Conservation (phyloP, 2,329 filamentous ascomycete species). For the Beauveria sp. region DNA sequence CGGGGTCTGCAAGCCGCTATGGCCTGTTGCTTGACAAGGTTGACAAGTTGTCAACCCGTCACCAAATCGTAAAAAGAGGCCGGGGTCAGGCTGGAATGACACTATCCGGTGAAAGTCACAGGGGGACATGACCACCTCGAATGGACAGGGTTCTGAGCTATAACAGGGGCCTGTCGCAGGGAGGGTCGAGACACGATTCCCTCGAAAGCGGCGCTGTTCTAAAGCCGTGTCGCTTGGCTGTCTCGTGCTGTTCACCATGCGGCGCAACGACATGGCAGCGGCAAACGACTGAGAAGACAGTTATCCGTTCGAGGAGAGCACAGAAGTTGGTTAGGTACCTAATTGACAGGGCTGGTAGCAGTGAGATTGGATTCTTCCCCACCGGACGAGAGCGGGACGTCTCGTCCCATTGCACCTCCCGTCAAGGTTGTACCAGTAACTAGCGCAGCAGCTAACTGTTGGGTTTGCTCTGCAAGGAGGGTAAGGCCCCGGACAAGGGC, state of each 20-base stretch:
- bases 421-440: not conserved
- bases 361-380: not conserved
- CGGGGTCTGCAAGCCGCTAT: not conserved
- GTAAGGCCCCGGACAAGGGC: not conserved
- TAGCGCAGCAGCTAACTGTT: not conserved
- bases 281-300: not conserved
- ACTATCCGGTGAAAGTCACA: too few relatives aligned
- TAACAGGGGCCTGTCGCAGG: not conserved
- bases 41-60: not conserved
- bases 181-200: not conserved
- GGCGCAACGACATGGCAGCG: not conserved
- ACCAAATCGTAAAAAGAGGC: not conserved
- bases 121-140: too few relatives aligned
- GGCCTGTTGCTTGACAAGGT: not conserved
- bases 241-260: not conserved
- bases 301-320: not conserved
- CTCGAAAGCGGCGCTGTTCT: not conserved
- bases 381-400: not conserved
- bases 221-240: too few relatives aligned
- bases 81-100: not conserved
- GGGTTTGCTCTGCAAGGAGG: not conserved
- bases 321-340: not conserved
- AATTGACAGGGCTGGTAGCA: not conserved
- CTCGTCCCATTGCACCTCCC: slow-evolving; percentile 3
- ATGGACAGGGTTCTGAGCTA: slow-evolving; percentile 4